Evolutionary conservation across 805 yeast genomes (phyloP).

Genomic region (Candida krabiensis): DNA sequence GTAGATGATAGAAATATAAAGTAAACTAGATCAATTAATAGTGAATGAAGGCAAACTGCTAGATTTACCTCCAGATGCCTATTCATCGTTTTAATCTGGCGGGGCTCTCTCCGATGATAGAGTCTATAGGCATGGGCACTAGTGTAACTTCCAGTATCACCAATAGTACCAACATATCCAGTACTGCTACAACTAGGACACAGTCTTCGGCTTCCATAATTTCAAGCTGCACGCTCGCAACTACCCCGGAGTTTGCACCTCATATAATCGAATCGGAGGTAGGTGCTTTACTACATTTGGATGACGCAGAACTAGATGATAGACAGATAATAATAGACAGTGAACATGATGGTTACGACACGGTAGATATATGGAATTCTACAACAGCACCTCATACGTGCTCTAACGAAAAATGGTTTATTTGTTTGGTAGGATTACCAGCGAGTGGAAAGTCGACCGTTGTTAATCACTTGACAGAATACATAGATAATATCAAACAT

Average conservation of each 20-base stretch:
- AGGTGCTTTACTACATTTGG: conserved; percentile 25
- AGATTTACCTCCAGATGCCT: conserved; percentile 16
- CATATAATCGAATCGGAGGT: conserved; percentile 28
- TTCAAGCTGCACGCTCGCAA: conserved; percentile 21
- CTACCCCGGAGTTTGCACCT: conserved; percentile 35
- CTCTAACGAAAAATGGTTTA: conserved; percentile 28
- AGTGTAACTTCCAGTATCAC: too few species aligned
- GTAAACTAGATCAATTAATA: too few species aligned
- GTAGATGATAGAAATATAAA: too few species aligned
- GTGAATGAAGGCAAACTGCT: too few species aligned
- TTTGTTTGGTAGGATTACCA: conserved; percentile 74
- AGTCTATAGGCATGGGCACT: neutral
- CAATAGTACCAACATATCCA: conserved; percentile 2
- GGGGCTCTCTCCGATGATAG: neutral
- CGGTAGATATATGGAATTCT: conserved; percentile 4
- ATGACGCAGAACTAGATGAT: conserved; percentile 23
- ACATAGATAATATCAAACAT: conserved; percentile 14
- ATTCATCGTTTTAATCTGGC: conserved; percentile 22
- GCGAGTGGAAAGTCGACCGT: conserved; percentile 84
- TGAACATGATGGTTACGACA: conserved; percentile 8
- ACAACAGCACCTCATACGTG: conserved; percentile 4
- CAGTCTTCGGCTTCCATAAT: conserved; percentile 24
- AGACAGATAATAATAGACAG: conserved; percentile 16
- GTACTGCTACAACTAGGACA: conserved; percentile 16
- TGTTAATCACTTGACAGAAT: conserved; percentile 28